Conservation (phyloP, 2,329 filamentous ascomycete species). For the Paecilomyces variotii region DNA sequence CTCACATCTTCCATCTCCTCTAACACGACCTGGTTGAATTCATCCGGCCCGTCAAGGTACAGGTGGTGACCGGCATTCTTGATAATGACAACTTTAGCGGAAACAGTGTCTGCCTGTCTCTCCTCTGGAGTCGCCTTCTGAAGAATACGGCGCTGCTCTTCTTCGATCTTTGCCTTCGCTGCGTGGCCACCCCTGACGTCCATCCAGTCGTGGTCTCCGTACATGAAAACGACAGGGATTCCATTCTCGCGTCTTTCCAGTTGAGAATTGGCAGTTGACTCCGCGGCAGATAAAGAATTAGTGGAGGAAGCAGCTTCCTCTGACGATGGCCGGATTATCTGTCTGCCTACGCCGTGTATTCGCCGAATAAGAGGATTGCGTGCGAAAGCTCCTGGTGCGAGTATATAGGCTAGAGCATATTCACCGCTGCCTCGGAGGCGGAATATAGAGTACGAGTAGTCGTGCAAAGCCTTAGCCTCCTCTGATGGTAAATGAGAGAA, state of each 20-base stretch:
- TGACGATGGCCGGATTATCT: slow-evolving; percentile 37
- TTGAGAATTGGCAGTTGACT: slow-evolving; percentile 23
- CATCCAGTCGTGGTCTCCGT: slow-evolving; percentile 99
- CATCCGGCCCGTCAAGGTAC: slow-evolving; percentile 61
- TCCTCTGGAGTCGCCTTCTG: slow-evolving; percentile 57
- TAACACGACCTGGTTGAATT: slow-evolving; percentile 60
- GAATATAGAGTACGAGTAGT: slow-evolving; percentile 92
- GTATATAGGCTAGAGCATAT: slow-evolving; percentile 84
- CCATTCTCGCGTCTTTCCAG: slow-evolving; percentile 49
- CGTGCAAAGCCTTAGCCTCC: slow-evolving; percentile 78
- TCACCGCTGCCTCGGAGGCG: slow-evolving; percentile 86
- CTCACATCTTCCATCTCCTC: slow-evolving; percentile 59
- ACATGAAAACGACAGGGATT: slow-evolving; percentile 84
- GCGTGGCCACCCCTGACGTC: slow-evolving; percentile 79
- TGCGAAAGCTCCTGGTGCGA: slow-evolving; percentile 88
- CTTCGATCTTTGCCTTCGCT: slow-evolving; percentile 68
- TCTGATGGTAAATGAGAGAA: slow-evolving; percentile 78
- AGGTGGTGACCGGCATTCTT: slow-evolving; percentile 63
- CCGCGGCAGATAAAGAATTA: slow-evolving; percentile 4
- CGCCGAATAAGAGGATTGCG: slow-evolving; percentile 78
- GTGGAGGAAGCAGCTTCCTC: slow-evolving; percentile 6
- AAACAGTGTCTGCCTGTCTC: slow-evolving; percentile 63
- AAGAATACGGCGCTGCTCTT: slow-evolving; percentile 55
- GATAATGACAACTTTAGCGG: slow-evolving; percentile 74
- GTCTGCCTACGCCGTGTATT: slow-evolving; percentile 80